Conservation (phyloP, 2,329 filamentous ascomycete species). For the Aspergillus aculeatus region DNA sequence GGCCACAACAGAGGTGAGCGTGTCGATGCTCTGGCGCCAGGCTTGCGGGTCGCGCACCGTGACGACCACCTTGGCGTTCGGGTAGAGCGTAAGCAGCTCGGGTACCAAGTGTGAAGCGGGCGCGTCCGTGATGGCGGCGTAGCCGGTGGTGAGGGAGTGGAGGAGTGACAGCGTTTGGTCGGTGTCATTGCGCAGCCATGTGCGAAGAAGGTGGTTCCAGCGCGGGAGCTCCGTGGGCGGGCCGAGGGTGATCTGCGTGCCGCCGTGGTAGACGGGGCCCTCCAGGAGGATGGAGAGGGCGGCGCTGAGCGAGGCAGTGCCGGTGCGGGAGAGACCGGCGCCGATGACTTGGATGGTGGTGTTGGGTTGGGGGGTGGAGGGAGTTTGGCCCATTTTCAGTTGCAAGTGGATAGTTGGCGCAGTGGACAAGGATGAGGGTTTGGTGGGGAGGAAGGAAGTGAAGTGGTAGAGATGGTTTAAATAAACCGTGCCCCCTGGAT, state of each 20-base stretch:
- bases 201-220: conserved; percentile 20
- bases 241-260: conserved; percentile 37
- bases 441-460: too few species aligned
- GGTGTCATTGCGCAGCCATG: background rate
- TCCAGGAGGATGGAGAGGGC: conserved; percentile 50
- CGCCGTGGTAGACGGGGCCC: conserved; percentile 52
- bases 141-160: conserved; percentile 36
- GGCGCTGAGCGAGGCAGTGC: conserved; percentile 51
- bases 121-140: conserved; percentile 49
- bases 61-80: conserved; percentile 51
- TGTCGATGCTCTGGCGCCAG: conserved; percentile 25
- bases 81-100: conserved; percentile 51
- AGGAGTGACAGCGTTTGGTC: background rate
- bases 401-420: background rate
- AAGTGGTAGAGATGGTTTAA: too few species aligned
- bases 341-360: conserved; percentile 27
- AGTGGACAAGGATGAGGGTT: too few species aligned
- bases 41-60: conserved; percentile 28
- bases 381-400: conserved; percentile 5
- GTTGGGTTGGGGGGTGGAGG: conserved; percentile 4
- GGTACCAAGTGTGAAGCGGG: conserved; percentile 45
- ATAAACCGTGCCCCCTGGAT: background rate
- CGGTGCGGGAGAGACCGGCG: conserved; percentile 45
- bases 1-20: conserved; percentile 13
- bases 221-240: conserved; percentile 22